Evolutionary conservation across 2,329 filamentous ascomycete genomes (phyloP), one percentile per base, ranked within the genome.

Genomic region (Phoma sp.): DNA sequence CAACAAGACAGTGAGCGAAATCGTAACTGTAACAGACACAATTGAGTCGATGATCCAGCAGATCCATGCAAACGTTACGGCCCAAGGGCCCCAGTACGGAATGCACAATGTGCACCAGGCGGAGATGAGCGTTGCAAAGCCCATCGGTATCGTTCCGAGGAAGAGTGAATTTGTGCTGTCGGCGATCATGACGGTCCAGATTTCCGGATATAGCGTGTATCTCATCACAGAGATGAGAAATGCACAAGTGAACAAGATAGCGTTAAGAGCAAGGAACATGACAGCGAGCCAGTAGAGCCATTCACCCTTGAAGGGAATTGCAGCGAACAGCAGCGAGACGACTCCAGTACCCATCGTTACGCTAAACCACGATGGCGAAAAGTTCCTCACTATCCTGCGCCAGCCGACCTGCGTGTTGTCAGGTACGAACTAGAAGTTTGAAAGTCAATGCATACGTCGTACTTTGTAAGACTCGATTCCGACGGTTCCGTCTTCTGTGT

Each of bases 131-230:
- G 87, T 90, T 0, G 86, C 84, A 53, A 90, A 81, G 0, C 81
- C 87, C 85, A 90, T 90, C 0, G 87, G 87, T 26, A 89, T 81
- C 0, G 85, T 87, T 0, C 76, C 88, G 3, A 91, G 74, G 60
- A 91, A 91, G 47, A 91, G 78, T 1, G 84, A 87, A 65, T 91
- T 86, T 1, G 81, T 82, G 0, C 86, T 87, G 43, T 91, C 85
- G 2, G 77, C 75, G 29, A 91, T 81, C 87, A 91, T 89, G 14
- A 82, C 83, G 0, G 53, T 57, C 66, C 87, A 91, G 25, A 90
- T 85, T 53, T 83, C 80, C 0, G 87, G 88, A 63, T 88, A 91
- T 1, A 90, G 64, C 0, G 76, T 76, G 62, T 91, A 91, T 4
- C 88, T 81, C 2, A 87, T 67, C 1, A 84, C 50, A 1, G 83